Evolutionary conservation across 2,329 filamentous ascomycete species (phyloP), one percentile per base, ranked within the genome.

Genomic region (Colletotrichum somersetense): DNA sequence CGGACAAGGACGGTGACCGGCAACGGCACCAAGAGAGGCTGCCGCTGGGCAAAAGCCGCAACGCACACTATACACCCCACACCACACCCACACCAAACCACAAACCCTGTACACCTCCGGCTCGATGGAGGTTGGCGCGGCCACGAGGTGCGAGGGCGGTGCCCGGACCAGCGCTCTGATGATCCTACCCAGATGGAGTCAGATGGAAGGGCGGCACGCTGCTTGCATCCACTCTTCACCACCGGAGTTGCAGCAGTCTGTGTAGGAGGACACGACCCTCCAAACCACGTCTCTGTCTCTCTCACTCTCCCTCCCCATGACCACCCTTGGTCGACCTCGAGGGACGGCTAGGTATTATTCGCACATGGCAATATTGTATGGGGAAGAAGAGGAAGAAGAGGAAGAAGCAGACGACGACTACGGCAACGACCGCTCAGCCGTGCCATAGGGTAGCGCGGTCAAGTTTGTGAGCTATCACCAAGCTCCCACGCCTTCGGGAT

Each of bases 121-220:
- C 52, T 48, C 46, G 57, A 65, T 48, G 62, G 62, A 70, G 67
- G 67, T 53, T 66, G 53, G 53, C 61, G 61, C 63, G 53, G 62
- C 50, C 61, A 64, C 52, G 65, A 57, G 68, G 58, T 68, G 68
- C 65, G 66, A 68, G 65, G 68, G 68, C 65, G 58, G 58, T 71
- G 68, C 68, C 67, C 68, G 67, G 68, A 71, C 68, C 61, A 46
- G 61, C 48, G 68, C 46, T n/a, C 46, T 71, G 64, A 68, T 68
- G 64, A 71, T 71, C 68, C 64, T 71, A 71, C 57, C 65, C 58
- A 46, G 53, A 63, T 59, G 65, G 57, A 71, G 68, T 46, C 56
- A 62, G 64, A 71, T 62, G 68, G 52, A 62, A 63, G 57, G 20
- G 23, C 46, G 6, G n/a, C n/a, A 38, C 46, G 65, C 35, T 62